A percentile compares a stretch with the other conserved stretches of the same genome.
phyloP scores from a whole-genome alignment of 495 filamentous ascomycete genomes.

The Lasiosphaeris hirsuta region DNA sequence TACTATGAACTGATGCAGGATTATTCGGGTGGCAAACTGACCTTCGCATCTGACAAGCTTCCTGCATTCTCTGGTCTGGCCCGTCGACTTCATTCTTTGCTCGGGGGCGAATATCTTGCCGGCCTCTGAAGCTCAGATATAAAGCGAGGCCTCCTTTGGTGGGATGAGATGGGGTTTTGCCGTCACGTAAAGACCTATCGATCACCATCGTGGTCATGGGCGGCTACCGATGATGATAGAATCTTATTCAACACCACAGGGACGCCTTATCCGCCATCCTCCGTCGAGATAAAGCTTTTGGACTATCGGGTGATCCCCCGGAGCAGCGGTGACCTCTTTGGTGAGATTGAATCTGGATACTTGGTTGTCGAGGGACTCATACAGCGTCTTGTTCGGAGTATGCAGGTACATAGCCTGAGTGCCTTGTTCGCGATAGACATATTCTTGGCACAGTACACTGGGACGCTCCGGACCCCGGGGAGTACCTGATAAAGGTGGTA shows the following conservation, averaged over 20 bases:
- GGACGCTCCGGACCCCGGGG: no score
- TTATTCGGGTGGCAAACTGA: conserved; percentile 20
- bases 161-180: not conserved
- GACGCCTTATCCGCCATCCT: no score
- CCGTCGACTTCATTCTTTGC: conserved; percentile 8
- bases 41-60: conserved; percentile 48
- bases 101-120: conserved; percentile 47
- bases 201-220: conserved; percentile 1
- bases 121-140: conserved; percentile 48
- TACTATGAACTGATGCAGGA: not conserved
- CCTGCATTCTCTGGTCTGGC: conserved; percentile 42
- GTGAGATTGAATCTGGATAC: no score
- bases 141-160: conserved; percentile 19
- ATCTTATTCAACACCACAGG: not conserved
- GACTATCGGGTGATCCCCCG: no score
- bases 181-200: not conserved
- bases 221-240: not conserved
- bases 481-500: no score
- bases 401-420: no score
- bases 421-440: no score
- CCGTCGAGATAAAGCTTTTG: no score
- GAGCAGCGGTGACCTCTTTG: no score
- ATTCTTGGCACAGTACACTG: no score
- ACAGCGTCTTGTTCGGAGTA: no score
- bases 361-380: no score